Evolutionary conservation across 371 early-diverging fungal species (phyloP).

Genomic region (Dichotomocladium elegans): DNA sequence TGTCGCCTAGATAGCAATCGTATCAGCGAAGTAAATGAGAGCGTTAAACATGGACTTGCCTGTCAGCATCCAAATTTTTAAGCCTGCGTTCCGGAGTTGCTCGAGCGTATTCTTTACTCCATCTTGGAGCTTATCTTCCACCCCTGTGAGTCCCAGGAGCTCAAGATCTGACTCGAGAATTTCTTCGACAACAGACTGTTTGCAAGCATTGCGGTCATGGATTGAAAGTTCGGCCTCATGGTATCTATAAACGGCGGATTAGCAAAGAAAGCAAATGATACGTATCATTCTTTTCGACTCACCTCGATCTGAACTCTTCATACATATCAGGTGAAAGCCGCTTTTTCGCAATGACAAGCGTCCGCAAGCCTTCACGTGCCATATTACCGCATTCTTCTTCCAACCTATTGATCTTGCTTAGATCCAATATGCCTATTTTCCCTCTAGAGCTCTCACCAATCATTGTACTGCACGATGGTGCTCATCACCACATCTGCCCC

Average conservation of each 20-base stretch:
- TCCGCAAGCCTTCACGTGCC: conserved; percentile 98
- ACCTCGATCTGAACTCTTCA: conserved; percentile 53
- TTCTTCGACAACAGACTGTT: conserved; percentile 66
- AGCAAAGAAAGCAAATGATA: too few species aligned
- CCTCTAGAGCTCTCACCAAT: conserved; percentile 65
- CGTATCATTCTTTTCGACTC: conserved; percentile 3
- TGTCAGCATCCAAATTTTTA: conserved; percentile 99
- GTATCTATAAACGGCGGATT: conserved; percentile 50
- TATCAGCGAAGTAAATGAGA: not conserved
- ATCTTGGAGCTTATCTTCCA: conserved; percentile 98
- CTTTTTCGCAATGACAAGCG: conserved; percentile 94
- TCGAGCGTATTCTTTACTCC: conserved; percentile 94
- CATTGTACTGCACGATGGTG: conserved; percentile 88
- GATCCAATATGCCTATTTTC: not conserved
- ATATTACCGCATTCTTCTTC: conserved; percentile 99
- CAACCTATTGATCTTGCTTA: conserved; percentile 33
- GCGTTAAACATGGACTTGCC: conserved; percentile 15
- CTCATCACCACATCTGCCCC: conserved; percentile 99
- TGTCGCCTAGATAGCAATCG: conserved; percentile 74
- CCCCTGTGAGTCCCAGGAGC: conserved; percentile 94
- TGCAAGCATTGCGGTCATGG: conserved; percentile 69
- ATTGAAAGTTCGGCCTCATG: conserved; percentile 74
- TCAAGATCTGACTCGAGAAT: conserved; percentile 87
- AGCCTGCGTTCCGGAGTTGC: conserved; percentile 93
- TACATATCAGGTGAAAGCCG: conserved; percentile 74